Evolutionary conservation across 805 yeast genomes (phyloP).

Genomic region (Myxozyma monticola): DNA sequence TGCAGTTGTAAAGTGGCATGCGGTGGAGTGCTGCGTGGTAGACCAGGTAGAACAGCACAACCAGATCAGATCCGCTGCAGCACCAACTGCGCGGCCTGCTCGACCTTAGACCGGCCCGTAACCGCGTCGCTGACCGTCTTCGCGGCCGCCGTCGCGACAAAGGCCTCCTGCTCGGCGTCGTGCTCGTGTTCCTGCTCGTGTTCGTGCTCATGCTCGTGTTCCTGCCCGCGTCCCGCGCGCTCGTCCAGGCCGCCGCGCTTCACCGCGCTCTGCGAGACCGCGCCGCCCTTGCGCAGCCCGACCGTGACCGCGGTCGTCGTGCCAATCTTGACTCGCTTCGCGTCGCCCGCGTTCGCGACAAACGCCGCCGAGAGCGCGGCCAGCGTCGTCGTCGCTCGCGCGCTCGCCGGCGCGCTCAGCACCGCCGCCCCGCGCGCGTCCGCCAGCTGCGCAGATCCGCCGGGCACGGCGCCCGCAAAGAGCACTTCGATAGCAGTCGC

Average conservation of each 20-base stretch:
- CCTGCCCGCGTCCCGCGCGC: too few species aligned
- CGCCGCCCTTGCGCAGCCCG: conserved; percentile 14
- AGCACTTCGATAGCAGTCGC: conserved; percentile 7
- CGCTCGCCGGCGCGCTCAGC: conserved; percentile 15
- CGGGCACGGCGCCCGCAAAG: too few species aligned
- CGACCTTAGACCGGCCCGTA: too few species aligned
- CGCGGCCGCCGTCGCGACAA: conserved; percentile 1
- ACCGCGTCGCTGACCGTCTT: too few species aligned
- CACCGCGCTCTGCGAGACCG: conserved; percentile 19
- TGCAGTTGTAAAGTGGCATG: too few species aligned
- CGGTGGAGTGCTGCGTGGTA: not conserved
- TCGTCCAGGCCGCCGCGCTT: too few species aligned
- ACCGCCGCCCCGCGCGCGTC: conserved; percentile 29
- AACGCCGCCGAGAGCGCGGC: conserved; percentile 16
- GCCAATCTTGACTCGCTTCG: conserved; percentile 27
- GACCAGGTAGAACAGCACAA: not conserved
- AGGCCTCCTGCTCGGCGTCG: not conserved
- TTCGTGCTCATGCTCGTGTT: too few species aligned
- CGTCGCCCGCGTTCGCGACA: conserved; percentile 21
- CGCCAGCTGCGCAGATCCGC: conserved; percentile 22
- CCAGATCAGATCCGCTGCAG: not conserved
- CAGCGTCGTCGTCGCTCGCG: conserved; percentile 3
- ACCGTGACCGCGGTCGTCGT: conserved; percentile 20
- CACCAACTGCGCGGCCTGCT: not conserved
- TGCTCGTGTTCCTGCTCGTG: not conserved